Base-by-base conservation (phyloP, 2,329 filamentous ascomycete species). In the Xylariaceae sp. region DNA sequence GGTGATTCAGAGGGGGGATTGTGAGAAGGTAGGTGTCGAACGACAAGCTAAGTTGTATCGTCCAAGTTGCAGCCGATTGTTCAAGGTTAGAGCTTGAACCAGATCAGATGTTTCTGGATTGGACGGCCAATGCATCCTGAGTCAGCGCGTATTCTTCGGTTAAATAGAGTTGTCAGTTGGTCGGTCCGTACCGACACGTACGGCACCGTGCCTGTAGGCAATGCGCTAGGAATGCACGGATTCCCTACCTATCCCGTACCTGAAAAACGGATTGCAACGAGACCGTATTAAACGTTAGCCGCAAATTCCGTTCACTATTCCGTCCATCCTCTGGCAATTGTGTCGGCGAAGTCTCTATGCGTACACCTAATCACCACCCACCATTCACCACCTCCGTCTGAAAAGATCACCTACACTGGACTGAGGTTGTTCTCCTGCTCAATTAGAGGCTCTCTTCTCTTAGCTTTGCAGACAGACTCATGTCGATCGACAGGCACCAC, bases 71-170 rank as follows among this genome's bases (percentile, higher is more conserved):
- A 42, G 37, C 64, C 63, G 65, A 58, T 64, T 61, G 65, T 65
- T 62, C 63, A 64, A 66, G 66, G 64, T 65, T 62, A 64, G 64
- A 66, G 66, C 65, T 68, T 64, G 62, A 60, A 63, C 63, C 56
- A 35, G 23, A 5, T n/a, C 3, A 13, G 30, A 5, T 51, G 49
- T 51, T 51, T 11, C 47, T 9, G 15, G 59, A 65, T 64, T 65
- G 57, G 62, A 42, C 37, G 9, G 44, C 49, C 62, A 49, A 57
- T 54, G 42, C 47, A 57, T 50, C 47, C 13, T 62, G 45, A 59
- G 48, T 66, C 62, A 68, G 60, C 66, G 68, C 56, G n/a, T 61
- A 62, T 67, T 59, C n/a, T 51, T 45, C 42, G 42, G 42, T n/a
- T 45, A 45, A 45, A 45, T 15, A n/a, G n/a, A 45, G 37, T 15